Percentiles rank a stretch among this genome's conserved stretches.
These are phyloP conservation scores for Eucalyptus decipiens DNA, from an alignment of 345 rosid species.

Conservation along the genomic window DNA sequence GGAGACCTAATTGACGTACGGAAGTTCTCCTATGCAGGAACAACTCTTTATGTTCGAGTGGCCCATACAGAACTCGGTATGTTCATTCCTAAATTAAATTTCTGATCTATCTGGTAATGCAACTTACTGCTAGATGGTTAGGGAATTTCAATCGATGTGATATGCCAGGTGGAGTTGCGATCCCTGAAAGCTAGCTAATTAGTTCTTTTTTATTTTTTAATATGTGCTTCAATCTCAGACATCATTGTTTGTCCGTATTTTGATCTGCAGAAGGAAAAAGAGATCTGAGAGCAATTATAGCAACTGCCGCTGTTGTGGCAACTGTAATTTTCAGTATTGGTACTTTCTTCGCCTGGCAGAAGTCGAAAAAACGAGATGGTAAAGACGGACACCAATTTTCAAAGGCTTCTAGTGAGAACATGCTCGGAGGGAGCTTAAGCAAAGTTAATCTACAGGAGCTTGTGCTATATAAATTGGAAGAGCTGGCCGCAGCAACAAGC, in stretches of 20 bases:
- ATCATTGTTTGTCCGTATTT: neutral
- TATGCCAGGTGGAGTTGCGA: neutral
- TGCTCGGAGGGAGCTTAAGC: neutral
- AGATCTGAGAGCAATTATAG: neutral
- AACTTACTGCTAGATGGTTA: neutral
- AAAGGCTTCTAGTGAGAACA: neutral
- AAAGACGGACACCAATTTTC: neutral
- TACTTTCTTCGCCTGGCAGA: neutral
- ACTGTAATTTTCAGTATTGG: neutral
- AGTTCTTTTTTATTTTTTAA: neutral
- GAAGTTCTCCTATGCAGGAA: neutral
- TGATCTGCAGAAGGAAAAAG: neutral
- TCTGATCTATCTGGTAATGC: neutral
- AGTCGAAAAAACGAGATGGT: neutral
- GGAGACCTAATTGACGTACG: neutral
- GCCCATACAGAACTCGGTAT: slow-evolving; percentile 1
- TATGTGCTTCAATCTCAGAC: neutral
- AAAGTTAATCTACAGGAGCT: slow-evolving; percentile 2
- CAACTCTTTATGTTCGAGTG: neutral
- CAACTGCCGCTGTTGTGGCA: neutral
- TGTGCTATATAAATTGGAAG: slow-evolving; percentile 16
- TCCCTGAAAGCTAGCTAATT: neutral
- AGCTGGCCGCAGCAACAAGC: slow-evolving; percentile 17
- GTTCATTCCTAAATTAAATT: neutral
- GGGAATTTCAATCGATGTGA: neutral